Evolutionary conservation across 768 basidiomycete species (phyloP).

Genomic region (Tylopilus intermedius): DNA sequence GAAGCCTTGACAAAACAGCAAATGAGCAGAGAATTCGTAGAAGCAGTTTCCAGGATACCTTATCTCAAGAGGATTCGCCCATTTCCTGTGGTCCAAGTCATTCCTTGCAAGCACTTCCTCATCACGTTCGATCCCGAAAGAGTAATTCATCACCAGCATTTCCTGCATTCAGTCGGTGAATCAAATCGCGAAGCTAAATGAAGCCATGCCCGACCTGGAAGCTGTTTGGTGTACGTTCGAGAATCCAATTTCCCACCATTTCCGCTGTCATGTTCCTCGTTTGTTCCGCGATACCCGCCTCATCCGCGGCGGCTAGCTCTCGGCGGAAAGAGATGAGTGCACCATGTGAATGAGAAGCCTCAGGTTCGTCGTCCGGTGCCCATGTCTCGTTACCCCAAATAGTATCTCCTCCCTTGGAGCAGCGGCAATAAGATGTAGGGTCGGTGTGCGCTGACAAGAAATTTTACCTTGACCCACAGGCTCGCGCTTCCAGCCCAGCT

Average conservation of each 20-base stretch:
- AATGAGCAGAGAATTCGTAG: not conserved
- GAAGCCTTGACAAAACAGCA: slow-evolving; percentile 47
- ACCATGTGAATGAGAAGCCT: slow-evolving; percentile 63
- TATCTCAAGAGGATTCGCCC: slow-evolving; percentile 87
- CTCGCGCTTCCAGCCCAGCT: slow-evolving; percentile 94
- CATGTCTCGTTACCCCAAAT: slow-evolving; percentile 75
- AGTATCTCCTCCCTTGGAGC: slow-evolving; percentile 63
- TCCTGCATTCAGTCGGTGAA: slow-evolving; percentile 32
- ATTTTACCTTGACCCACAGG: slow-evolving; percentile 87
- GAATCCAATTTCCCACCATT: slow-evolving; percentile 72
- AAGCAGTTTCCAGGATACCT: slow-evolving; percentile 37
- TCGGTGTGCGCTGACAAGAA: not conserved
- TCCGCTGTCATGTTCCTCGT: slow-evolving; percentile 70
- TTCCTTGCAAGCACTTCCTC: slow-evolving; percentile 59
- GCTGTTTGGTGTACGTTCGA: slow-evolving; percentile 73
- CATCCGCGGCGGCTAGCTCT: slow-evolving; percentile 7
- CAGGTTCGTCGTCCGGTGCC: slow-evolving; percentile 74
- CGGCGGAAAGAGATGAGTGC: slow-evolving; percentile 77
- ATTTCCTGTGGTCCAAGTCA: slow-evolving; percentile 72
- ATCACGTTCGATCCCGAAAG: slow-evolving; percentile 81
- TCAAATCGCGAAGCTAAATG: not conserved
- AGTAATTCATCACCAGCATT: slow-evolving; percentile 85
- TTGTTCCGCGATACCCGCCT: slow-evolving; percentile 12
- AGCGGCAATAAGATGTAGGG: not conserved
- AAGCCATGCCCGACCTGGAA: slow-evolving; percentile 58